phyloP scores from a whole-genome alignment of 176 grass and related monocot genomes.

The Carex myosuroides region DNA sequence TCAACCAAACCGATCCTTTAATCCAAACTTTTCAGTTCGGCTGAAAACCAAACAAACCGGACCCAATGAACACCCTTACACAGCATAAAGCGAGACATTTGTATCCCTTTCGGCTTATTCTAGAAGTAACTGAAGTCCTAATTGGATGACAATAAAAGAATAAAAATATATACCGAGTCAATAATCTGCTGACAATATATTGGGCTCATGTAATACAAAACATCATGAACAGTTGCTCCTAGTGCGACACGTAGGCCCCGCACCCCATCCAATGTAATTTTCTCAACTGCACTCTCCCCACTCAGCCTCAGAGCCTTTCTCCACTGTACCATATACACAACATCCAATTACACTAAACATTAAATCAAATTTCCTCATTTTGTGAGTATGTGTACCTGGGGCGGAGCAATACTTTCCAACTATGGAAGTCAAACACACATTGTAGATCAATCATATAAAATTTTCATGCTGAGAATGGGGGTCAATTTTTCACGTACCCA shows the following conservation, averaged over 20 bases:
- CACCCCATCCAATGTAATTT: constrained; percentile 91
- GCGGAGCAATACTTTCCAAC: too few relatives aligned
- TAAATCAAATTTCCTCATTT: not conserved
- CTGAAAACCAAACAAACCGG: too few relatives aligned
- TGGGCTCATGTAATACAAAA: constrained; percentile 99
- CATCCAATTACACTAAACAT: not conserved
- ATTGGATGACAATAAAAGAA: not conserved
- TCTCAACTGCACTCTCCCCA: constrained; percentile 84
- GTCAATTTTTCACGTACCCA: too few relatives aligned
- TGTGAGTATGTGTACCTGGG: not conserved
- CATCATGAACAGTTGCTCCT: constrained; percentile 93
- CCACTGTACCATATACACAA: constrained; percentile 44
- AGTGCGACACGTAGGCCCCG: constrained; percentile 76
- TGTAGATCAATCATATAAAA: too few relatives aligned
- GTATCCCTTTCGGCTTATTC: not conserved
- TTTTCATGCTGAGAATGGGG: too few relatives aligned
- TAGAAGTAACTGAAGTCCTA: not conserved
- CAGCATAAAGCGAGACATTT: not conserved
- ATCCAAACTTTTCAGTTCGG: too few relatives aligned
- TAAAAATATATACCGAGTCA: constrained; percentile 38
- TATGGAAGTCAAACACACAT: too few relatives aligned
- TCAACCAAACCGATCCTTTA: too few relatives aligned
- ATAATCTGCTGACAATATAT: constrained; percentile 98
- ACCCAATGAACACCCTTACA: too few relatives aligned
- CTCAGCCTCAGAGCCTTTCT: constrained; percentile 79